Evolutionary conservation across 208 protist genomes (phyloP), one percentile per base, ranked within the genome.

Genomic region (Leishmania gerbilli): DNA sequence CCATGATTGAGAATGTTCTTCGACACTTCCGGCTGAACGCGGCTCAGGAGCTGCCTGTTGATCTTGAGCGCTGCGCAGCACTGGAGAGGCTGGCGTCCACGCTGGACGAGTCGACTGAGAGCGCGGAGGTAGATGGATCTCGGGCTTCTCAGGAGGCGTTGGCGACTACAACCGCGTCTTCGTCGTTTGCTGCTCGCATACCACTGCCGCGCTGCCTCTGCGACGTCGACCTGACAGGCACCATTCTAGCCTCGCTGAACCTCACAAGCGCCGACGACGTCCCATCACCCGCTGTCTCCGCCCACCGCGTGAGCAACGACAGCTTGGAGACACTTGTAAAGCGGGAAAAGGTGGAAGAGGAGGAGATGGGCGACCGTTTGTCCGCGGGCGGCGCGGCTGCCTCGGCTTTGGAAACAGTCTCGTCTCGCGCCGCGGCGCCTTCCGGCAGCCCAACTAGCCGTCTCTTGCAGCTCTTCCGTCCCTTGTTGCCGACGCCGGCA

Each of bases 1-100:
- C 82, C 45, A 97, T 97, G 91, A 96, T 97, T 49, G 91, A 92
- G 37, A 89, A 84, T 21, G 82, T 95, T 31, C 87, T 97, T n/a
- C 88, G 85, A 3, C 93, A 95, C 83, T 96, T 91, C 69, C 92
- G 92, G 4, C 88, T 96, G 7, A 88, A 95, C 74, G 83, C 75
- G 34, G 31, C 49, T 2, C 82, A 89, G 34, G 83, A 91, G 83
- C 74, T 97, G 71, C 86, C 91, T 21, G 74, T 97, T 1, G 92
- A 95, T 79, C 60, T 97, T 53, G 81, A 58, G 67, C 87, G 85
- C 60, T 89, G 88, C 71, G 58, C 79, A 31, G 82, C 80, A 13
- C 84, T 97, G 51, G 69, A 88, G 82, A 76, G 55, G 71, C 81
- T 84, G 76, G 79, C 90, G 21, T 51, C 58, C 11, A 83, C 82